These are phyloP conservation scores for Saussurea involucrata DNA, from an alignment of 129 eudicot genomes.

Conservation along the genomic window DNA sequence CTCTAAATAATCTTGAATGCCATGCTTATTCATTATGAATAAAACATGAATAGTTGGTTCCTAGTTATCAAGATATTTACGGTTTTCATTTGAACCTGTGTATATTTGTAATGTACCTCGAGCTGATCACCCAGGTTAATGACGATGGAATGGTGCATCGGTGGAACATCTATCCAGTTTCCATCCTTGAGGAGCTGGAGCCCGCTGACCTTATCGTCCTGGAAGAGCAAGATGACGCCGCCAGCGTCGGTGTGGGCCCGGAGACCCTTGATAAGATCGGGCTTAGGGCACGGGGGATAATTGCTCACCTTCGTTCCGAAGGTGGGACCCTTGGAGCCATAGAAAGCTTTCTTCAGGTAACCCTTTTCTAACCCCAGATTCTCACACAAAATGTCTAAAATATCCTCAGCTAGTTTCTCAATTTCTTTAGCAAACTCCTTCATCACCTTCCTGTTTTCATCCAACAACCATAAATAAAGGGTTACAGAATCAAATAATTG, in stretches of 20 bases:
- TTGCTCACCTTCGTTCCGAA: slow-evolving; percentile 95
- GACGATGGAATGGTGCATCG: slow-evolving; percentile 91
- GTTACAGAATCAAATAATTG: background rate
- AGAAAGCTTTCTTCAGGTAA: slow-evolving; percentile 76
- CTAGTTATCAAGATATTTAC: background rate
- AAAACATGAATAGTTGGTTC: background rate
- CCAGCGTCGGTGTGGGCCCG: slow-evolving; percentile 99
- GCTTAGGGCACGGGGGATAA: slow-evolving; percentile 93
- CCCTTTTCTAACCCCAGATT: slow-evolving; percentile 86
- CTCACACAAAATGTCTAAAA: slow-evolving; percentile 82
- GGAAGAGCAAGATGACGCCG: slow-evolving; percentile 88
- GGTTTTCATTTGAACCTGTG: background rate
- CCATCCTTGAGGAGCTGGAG: slow-evolving; percentile 93
- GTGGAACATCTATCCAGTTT: slow-evolving; percentile 92
- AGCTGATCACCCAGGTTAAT: slow-evolving; percentile 96
- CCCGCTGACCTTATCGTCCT: slow-evolving; percentile 94
- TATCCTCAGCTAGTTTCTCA: slow-evolving; percentile 69
- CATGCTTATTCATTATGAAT: background rate
- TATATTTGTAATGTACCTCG: slow-evolving; percentile 43
- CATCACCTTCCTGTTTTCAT: slow-evolving; percentile 62
- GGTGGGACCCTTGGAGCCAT: slow-evolving; percentile 82
- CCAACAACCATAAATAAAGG: background rate
- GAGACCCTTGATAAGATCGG: slow-evolving; percentile 88
- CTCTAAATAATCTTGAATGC: background rate
- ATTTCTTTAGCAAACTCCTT: slow-evolving; percentile 68